A percentile compares a stretch with the other conserved stretches of the same genome.
These are phyloP conservation scores for Leishmania mexicana DNA, from an alignment of 208 protist genomes.

Conservation along the genomic window DNA sequence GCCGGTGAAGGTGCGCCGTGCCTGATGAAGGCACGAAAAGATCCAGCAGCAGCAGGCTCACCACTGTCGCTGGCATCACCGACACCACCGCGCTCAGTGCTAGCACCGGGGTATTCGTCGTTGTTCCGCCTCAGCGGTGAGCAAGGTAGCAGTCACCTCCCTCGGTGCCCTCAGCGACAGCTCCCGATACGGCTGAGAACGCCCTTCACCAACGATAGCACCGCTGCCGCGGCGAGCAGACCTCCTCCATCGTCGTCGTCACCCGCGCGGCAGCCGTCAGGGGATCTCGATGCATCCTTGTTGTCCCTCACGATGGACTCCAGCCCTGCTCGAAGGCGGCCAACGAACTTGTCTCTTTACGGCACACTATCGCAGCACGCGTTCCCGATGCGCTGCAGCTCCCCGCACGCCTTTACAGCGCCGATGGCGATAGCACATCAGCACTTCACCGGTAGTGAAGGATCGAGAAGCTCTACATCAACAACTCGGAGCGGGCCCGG, in stretches of 20 bases:
- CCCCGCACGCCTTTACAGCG: neutral
- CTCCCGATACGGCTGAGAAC: neutral
- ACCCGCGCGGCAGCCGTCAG: neutral
- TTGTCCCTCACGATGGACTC: neutral
- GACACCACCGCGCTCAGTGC: neutral
- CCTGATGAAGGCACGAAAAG: neutral
- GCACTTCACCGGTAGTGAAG: neutral
- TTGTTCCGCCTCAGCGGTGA: neutral
- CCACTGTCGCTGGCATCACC: neutral
- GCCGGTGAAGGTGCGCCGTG: neutral
- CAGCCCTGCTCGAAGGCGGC: neutral
- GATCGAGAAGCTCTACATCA: neutral
- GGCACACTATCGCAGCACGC: neutral
- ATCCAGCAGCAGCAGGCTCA: neutral
- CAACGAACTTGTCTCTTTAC: neutral
- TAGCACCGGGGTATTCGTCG: neutral
- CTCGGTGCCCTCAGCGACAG: neutral
- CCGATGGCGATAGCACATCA: neutral
- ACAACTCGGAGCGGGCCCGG: neutral
- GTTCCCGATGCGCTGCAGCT: neutral
- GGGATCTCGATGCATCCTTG: neutral
- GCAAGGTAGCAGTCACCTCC: neutral
- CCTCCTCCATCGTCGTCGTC: neutral
- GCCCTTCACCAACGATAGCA: neutral
- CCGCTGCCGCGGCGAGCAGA: neutral